Conservation (phyloP, 139 green algal genomes). For the Mychonastes homosphaera region DNA sequence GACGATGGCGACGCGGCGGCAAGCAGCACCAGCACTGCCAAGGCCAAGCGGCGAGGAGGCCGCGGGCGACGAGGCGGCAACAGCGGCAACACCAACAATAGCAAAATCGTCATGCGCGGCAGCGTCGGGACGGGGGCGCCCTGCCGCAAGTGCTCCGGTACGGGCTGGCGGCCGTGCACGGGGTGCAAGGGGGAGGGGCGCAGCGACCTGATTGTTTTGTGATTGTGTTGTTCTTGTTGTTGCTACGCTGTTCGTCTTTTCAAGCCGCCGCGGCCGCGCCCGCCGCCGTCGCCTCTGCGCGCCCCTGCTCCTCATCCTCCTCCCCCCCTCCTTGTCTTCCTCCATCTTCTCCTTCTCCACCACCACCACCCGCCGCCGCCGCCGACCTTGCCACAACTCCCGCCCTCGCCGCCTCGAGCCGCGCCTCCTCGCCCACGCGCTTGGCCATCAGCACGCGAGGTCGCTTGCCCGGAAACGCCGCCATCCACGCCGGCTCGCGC, state of each 20-base stretch:
- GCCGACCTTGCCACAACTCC: not conserved
- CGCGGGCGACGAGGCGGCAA: too few relatives aligned
- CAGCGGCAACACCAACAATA: too few relatives aligned
- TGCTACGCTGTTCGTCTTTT: conserved; percentile 11
- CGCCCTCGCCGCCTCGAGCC: not conserved
- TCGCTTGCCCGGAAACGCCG: conserved; percentile 2
- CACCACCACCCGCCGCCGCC: not conserved
- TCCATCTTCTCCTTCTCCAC: not conserved
- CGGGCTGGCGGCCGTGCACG: too few relatives aligned
- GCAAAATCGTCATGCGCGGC: too few relatives aligned
- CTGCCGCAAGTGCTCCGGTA: too few relatives aligned
- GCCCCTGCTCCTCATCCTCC: not conserved
- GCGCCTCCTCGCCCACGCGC: not conserved
- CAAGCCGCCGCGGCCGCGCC: not conserved
- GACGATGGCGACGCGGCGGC: conserved; percentile 6
- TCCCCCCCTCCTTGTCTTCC: not conserved
- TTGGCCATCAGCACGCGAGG: conserved; percentile 18
- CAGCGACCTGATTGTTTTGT: too few relatives aligned
- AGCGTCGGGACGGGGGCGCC: too few relatives aligned
- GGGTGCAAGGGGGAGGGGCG: too few relatives aligned
- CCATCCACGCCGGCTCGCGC: conserved; percentile 9
- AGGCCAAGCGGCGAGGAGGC: conserved; percentile 5
- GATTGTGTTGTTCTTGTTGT: too few relatives aligned
- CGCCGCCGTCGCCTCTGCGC: not conserved
- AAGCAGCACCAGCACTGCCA: conserved; percentile 6